Conservation (phyloP, 169 alveolate species). For the Neospora caninum region DNA sequence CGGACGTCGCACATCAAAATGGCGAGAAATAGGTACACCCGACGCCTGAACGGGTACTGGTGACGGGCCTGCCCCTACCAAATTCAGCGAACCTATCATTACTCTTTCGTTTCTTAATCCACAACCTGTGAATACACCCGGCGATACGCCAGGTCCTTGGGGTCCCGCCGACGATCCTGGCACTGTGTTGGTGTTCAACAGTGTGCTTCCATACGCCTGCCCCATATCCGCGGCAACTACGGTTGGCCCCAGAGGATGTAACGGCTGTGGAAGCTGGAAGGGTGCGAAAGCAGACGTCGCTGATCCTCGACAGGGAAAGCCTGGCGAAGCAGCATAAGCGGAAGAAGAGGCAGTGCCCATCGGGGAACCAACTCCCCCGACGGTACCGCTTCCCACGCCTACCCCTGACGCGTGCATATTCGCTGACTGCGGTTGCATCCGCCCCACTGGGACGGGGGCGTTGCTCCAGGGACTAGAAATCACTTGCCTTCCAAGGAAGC, state of each 20-base stretch:
- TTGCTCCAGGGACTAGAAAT: background rate
- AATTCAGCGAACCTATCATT: background rate
- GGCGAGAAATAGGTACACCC: constrained; percentile 59
- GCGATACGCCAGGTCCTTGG: background rate
- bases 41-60: background rate
- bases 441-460: background rate
- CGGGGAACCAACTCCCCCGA: no score
- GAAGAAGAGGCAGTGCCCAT: background rate
- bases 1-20: constrained; percentile 57
- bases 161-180: background rate
- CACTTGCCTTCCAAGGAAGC: background rate
- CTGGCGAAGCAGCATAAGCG: background rate
- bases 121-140: background rate
- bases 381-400: background rate
- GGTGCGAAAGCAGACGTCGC: background rate
- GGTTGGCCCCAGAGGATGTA: constrained; percentile 1
- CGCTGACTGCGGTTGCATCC: background rate
- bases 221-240: background rate
- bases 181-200: background rate
- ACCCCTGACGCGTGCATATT: background rate
- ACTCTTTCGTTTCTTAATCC: background rate
- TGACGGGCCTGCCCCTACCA: background rate
- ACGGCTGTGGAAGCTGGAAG: constrained; percentile 18
- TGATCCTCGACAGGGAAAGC: background rate
- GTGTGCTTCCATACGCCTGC: constrained; percentile 3